Percentiles rank a stretch among this genome's conserved stretches.
Conservation (phyloP, 2,329 filamentous ascomycete species). For the Thielaviopsis ethacetica region DNA sequence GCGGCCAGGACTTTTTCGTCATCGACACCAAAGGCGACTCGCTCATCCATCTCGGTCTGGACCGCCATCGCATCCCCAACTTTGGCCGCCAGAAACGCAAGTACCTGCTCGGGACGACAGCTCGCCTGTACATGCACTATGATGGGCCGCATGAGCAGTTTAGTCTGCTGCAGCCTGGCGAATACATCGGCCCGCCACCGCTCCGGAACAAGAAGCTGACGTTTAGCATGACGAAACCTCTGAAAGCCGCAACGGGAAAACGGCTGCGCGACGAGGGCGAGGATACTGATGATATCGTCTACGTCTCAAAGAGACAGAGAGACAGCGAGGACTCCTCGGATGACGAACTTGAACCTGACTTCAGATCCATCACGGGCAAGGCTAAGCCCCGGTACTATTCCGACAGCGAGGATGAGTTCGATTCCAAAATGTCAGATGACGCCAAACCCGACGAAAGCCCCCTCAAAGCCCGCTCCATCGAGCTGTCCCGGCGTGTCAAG, state of each 20-base stretch:
- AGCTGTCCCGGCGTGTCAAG: conserved; percentile 48
- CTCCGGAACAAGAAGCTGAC: conserved; percentile 9
- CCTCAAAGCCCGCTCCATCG: conserved; percentile 37
- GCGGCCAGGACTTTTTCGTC: conserved; percentile 30
- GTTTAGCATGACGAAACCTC: conserved; percentile 3
- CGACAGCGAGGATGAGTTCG: conserved; percentile 25
- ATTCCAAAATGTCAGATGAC: conserved; percentile 10
- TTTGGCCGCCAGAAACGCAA: conserved; percentile 58
- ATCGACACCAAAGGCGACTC: conserved; percentile 63
- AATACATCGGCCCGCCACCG: conserved; percentile 15
- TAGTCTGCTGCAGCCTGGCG: conserved; percentile 28
- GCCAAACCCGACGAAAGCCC: conserved; percentile 24
- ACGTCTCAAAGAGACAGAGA: conserved; percentile 11
- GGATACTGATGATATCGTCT: conserved; percentile 25
- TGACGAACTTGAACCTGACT: conserved; percentile 34
- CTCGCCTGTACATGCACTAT: conserved; percentile 48
- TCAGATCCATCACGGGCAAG: conserved; percentile 49
- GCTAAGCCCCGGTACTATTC: conserved; percentile 32
- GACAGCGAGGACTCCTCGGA: conserved; percentile 22
- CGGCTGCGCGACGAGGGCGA: not conserved
- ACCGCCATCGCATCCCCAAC: conserved; percentile 53
- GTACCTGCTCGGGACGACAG: conserved; percentile 48
- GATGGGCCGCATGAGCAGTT: conserved; percentile 41
- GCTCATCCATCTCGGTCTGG: conserved; percentile 57
- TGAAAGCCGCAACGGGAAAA: conserved; percentile 1